Evolutionary conservation across 116 monocot genomes (phyloP), one percentile per base, ranked within the genome.

Genomic region (Zostera marina): DNA sequence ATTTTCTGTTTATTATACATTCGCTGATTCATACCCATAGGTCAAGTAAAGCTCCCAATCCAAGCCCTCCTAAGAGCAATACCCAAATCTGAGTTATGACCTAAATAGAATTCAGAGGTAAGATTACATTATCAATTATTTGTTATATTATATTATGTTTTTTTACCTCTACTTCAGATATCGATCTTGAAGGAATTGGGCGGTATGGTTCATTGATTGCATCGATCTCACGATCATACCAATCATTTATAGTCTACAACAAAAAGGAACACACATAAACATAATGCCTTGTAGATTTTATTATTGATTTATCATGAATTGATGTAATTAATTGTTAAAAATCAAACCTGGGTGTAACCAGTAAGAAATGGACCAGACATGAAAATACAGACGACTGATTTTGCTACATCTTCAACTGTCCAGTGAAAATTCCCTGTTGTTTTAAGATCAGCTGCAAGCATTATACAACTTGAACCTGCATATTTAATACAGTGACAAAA

Each of bases 141-240:
- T 32, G 2, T 32, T 32, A 0, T 0, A 32, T 3, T 3, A 32
- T 32, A 32, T 32, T 32, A 32, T 32, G 32, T 32, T 32, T 32
- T 3, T 32, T 32, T 32, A 89, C 96, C 89, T 96, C 96, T 57
- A 23, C 67, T 54, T 96, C 89, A 61, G 89, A 85, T 78, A 96
- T 96, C 59, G 96, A 85, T 42, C 96, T 89, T 19, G 96, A 96
- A 68, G 96, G 96, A 74, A 96, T 96, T 48, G 96, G 96, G 58
- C 96, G 96, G 72, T 96, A 96, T 59, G 90, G 96, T 54, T 96
- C 96, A 76, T 96, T 96, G 22, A 96, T 89, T 47, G 90, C 89
- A 77, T 96, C 90, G 43, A 89, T 96, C 41, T 96, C 90, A 54
- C 90, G 73, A 57, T 96, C 96, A 64, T 89, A 89, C 96, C 96